A percentile compares a stretch with the other conserved stretches of the same genome.
Conservation (phyloP, 441 rosid genomes). For the Rhodomyrtus psidioides region DNA sequence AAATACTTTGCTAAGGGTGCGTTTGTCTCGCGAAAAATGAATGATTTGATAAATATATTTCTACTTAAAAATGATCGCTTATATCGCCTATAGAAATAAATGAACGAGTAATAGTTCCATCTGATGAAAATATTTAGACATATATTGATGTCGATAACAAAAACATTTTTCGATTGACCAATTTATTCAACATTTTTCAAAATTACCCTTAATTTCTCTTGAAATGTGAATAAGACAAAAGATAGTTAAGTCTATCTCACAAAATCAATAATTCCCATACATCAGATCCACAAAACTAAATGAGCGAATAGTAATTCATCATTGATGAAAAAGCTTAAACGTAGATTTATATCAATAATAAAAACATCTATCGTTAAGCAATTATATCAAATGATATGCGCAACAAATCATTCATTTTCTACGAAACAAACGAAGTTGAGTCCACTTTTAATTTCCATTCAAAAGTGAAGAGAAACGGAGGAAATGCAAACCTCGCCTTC, state of each 20-base stretch:
- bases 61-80: not conserved
- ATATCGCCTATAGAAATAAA: not conserved
- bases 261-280: not conserved
- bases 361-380: not conserved
- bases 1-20: not conserved
- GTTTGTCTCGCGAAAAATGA: not conserved
- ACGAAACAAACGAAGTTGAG: too few relatives aligned
- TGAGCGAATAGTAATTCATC: not conserved
- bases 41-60: not conserved
- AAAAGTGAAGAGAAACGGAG: too few relatives aligned
- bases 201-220: not conserved
- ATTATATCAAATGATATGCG: not conserved
- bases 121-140: not conserved
- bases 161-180: not conserved
- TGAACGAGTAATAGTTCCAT: not conserved
- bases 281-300: not conserved
- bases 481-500: too few relatives aligned
- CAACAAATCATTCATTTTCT: not conserved
- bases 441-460: too few relatives aligned
- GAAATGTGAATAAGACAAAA: not conserved
- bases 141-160: not conserved
- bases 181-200: not conserved
- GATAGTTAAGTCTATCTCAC: not conserved
- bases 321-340: not conserved
- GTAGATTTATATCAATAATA: not conserved